These are phyloP conservation scores for Xylaria sp. DNA, from an alignment of 2,329 filamentous ascomycete species.

Conservation along the genomic window DNA sequence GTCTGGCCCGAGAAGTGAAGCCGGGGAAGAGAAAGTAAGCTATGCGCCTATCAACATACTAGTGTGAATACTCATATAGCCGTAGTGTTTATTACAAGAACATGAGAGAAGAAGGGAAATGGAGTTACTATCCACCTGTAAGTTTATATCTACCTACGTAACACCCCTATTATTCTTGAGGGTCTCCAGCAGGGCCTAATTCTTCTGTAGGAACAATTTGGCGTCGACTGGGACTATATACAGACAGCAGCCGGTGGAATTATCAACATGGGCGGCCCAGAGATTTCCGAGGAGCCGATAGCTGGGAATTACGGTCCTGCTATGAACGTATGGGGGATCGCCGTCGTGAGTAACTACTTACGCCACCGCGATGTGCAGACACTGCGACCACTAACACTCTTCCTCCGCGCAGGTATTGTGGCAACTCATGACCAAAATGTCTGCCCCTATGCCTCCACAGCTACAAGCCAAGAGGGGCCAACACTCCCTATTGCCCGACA, in stretches of 20 bases:
- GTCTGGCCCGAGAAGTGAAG: constrained; percentile 30
- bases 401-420: constrained; percentile 35
- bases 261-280: constrained; percentile 18
- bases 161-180: background rate
- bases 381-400: background rate
- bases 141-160: constrained; percentile 1
- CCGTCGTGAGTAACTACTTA: constrained; percentile 31
- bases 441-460: constrained; percentile 18
- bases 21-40: constrained; percentile 40
- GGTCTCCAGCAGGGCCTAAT: background rate
- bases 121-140: constrained; percentile 36
- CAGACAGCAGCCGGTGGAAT: background rate
- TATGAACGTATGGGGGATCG: constrained; percentile 42
- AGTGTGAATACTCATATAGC: constrained; percentile 5
- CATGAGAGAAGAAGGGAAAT: constrained; percentile 26
- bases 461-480: background rate
- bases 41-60: background rate
- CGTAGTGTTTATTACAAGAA: constrained; percentile 33
- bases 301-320: constrained; percentile 41
- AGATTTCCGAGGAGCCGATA: constrained; percentile 37
- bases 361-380: background rate
- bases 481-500: background rate
- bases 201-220: constrained; percentile 41
- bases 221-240: constrained; percentile 41
- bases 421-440: constrained; percentile 39